phyloP scores from a whole-genome alignment of 1,284 basidiomycete genomes.

The Cerrena zonata region DNA sequence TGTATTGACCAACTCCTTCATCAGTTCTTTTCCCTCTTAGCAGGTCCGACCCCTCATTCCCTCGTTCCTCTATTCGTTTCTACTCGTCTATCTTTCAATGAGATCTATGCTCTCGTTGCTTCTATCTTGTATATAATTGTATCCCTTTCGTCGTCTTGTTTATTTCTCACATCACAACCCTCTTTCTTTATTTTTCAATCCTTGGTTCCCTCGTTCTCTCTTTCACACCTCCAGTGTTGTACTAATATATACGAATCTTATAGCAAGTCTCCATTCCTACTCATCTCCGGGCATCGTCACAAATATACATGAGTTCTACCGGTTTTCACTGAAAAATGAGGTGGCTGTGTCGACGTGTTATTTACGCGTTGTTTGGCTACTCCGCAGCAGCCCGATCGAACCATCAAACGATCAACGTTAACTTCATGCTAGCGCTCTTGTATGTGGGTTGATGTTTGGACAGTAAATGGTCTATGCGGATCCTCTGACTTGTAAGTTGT shows the following conservation, averaged over 20 bases:
- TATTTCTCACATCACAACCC: background rate
- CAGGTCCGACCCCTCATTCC: background rate
- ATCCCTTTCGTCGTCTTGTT: background rate
- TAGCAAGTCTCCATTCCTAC: too few relatives aligned
- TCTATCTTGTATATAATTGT: background rate
- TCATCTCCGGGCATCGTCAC: too few relatives aligned
- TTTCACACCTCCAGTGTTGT: background rate
- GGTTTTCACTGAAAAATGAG: too few relatives aligned
- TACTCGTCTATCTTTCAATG: background rate
- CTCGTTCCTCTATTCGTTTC: background rate
- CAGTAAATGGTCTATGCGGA: too few relatives aligned
- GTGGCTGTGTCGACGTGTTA: constrained; percentile 3
- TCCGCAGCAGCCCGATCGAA: background rate
- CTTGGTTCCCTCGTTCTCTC: background rate
- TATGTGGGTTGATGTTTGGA: too few relatives aligned
- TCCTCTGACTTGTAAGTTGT: too few relatives aligned
- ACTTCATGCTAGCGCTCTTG: too few relatives aligned
- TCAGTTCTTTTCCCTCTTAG: background rate
- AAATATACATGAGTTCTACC: too few relatives aligned
- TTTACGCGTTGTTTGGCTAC: constrained; percentile 6
- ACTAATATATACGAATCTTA: background rate
- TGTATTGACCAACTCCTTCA: constrained; percentile 7
- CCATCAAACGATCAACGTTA: too few relatives aligned
- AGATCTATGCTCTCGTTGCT: background rate
- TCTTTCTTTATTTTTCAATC: background rate